Conservation (phyloP, 805 yeast species). For the Ogataea pilisensis region DNA sequence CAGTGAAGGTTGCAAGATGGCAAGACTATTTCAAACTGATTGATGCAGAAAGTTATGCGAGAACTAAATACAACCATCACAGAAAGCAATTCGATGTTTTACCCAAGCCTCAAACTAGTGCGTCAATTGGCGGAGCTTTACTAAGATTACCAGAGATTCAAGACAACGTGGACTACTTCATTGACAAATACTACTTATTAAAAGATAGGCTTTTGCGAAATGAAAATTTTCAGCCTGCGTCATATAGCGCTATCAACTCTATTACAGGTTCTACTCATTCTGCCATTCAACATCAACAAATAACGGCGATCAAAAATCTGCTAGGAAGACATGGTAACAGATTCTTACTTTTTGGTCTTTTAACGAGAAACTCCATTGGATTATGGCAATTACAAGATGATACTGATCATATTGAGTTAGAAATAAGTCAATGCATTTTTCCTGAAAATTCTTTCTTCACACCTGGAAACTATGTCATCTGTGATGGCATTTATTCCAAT, state of each 20-base stretch:
- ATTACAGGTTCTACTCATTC: conserved; percentile 27
- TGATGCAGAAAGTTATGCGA: conserved; percentile 61
- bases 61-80: conserved; percentile 53
- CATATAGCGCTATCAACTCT: conserved; percentile 41
- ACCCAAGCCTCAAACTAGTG: not conserved
- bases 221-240: conserved; percentile 61
- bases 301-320: conserved; percentile 78
- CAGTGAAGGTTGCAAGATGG: conserved; percentile 48
- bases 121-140: not conserved
- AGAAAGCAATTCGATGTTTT: conserved; percentile 57
- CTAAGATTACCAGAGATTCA: conserved; percentile 20
- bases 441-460: conserved; percentile 63
- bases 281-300: conserved; percentile 24
- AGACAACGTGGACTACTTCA: conserved; percentile 39
- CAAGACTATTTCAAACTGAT: conserved; percentile 64
- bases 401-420: conserved; percentile 68
- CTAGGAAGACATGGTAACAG: conserved; percentile 78
- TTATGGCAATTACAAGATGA: conserved; percentile 78
- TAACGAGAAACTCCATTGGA: conserved; percentile 61
- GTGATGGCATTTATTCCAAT: conserved; percentile 81
- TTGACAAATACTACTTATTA: conserved; percentile 55
- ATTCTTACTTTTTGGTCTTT: conserved; percentile 75
- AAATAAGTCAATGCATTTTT: conserved; percentile 56
- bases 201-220: conserved; percentile 72
- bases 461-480: conserved; percentile 72